Conservation (phyloP, 257 asterid genomes). For the Cynanchum wilfordii region DNA sequence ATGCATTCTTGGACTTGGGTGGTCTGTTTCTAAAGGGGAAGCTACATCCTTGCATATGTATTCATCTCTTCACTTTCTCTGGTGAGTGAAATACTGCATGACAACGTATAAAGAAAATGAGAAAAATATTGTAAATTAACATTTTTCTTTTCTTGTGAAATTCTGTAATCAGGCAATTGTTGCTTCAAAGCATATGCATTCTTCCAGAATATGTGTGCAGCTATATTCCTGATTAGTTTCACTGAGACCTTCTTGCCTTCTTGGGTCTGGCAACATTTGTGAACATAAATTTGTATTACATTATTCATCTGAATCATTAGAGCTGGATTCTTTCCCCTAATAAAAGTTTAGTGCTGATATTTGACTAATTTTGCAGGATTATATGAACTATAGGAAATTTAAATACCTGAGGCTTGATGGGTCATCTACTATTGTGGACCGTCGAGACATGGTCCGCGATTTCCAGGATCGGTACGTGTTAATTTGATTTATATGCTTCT, state of each 20-base stretch:
- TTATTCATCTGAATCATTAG: background rate
- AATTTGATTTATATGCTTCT: slow-evolving; percentile 3
- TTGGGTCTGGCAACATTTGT: background rate
- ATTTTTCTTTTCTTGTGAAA: background rate
- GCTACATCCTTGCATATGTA: background rate
- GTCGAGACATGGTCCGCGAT: slow-evolving; percentile 98
- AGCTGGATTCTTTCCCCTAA: background rate
- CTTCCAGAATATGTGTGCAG: too few species aligned
- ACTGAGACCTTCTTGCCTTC: too few species aligned
- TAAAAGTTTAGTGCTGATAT: slow-evolving; percentile 5
- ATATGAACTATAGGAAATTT: slow-evolving; percentile 87
- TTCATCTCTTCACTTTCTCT: too few species aligned
- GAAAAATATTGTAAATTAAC: background rate
- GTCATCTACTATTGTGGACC: slow-evolving; percentile 86
- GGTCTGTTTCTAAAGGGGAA: background rate
- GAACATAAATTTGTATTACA: background rate
- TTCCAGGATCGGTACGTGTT: slow-evolving; percentile 83
- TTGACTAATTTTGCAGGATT: slow-evolving; percentile 59
- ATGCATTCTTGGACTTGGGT: background rate
- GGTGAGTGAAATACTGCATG: background rate
- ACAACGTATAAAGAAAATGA: background rate
- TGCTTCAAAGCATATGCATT: background rate
- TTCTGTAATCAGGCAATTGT: background rate
- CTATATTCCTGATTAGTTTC: too few species aligned
- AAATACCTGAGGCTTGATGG: slow-evolving; percentile 95